Conservation (phyloP, 192 early-diverging fungal species). For the Diversispora eburnea region DNA sequence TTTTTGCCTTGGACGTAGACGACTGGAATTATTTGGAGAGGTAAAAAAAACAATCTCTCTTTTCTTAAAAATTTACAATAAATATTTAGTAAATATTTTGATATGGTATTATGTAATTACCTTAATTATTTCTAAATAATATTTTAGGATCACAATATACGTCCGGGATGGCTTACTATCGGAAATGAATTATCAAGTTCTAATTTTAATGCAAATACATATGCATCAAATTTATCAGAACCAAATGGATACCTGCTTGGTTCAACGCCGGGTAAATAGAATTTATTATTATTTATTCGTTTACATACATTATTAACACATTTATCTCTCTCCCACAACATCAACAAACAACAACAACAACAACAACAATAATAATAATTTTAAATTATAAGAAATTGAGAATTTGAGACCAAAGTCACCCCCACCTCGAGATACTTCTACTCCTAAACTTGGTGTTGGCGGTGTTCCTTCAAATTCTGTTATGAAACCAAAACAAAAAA, state of each 20-base stretch:
- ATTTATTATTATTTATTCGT: neutral
- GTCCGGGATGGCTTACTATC: constrained; percentile 61
- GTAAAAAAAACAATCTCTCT: neutral
- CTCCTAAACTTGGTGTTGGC: neutral
- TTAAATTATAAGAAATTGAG: constrained; percentile 41
- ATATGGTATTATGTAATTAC: neutral
- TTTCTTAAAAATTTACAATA: neutral
- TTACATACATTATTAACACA: neutral
- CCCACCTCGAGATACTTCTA: constrained; percentile 36
- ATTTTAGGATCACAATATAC: constrained; percentile 47
- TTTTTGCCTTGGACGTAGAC: constrained; percentile 59
- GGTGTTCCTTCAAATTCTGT: neutral
- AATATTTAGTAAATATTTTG: neutral
- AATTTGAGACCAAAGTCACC: constrained; percentile 55
- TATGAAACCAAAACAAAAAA: constrained; percentile 16
- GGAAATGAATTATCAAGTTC: constrained; percentile 43
- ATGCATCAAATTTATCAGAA: constrained; percentile 36
- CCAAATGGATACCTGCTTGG: constrained; percentile 32
- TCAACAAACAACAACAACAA: neutral
- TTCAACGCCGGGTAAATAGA: constrained; percentile 33
- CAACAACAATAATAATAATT: neutral
- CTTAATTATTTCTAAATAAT: neutral
- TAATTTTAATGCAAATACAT: constrained; percentile 46
- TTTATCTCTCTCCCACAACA: too few relatives aligned
- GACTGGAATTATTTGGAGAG: constrained; percentile 62